Conservation (phyloP, 1,139 yeast species). For the Diutina rugosa region DNA sequence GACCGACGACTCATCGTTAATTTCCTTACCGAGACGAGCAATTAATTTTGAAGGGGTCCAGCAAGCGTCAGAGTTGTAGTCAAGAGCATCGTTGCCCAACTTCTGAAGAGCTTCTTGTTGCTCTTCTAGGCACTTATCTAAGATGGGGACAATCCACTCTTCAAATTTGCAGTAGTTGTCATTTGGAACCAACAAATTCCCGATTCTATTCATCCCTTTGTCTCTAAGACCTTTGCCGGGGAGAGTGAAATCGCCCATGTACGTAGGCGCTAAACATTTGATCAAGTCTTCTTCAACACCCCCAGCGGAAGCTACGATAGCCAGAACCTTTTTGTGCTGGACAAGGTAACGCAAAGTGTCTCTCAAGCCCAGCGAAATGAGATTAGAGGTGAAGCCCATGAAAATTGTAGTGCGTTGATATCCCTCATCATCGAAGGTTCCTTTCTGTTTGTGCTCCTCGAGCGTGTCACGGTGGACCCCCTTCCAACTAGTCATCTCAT, state of each 20-base stretch:
- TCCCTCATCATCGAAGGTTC: conserved; percentile 70
- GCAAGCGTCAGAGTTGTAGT: conserved; percentile 30
- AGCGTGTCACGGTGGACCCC: conserved; percentile 58
- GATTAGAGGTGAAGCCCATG: conserved; percentile 93
- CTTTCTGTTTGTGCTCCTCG: conserved; percentile 58
- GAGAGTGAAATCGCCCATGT: conserved; percentile 77
- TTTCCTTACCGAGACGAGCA: conserved; percentile 89
- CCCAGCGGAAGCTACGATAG: conserved; percentile 92
- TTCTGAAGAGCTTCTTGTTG: conserved; percentile 57
- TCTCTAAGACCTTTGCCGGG: conserved; percentile 78
- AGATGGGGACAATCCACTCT: conserved; percentile 94
- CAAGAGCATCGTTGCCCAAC: conserved; percentile 46
- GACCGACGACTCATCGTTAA: conserved; percentile 86
- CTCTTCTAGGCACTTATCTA: conserved; percentile 78
- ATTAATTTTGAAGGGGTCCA: conserved; percentile 95
- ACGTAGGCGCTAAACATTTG: conserved; percentile 92
- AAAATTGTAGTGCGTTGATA: conserved; percentile 81
- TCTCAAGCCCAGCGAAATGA: conserved; percentile 88
- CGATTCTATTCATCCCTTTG: conserved; percentile 95
- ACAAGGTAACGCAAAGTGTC: conserved; percentile 82
- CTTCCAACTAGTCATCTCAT: conserved; percentile 87
- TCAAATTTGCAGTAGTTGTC: conserved; percentile 95
- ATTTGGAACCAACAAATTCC: conserved; percentile 90
- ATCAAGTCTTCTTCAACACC: conserved; percentile 96
- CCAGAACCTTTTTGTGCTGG: conserved; percentile 88